Evolutionary conservation across 2,329 filamentous ascomycete genomes (phyloP), one percentile per base, ranked within the genome.

Genomic region (Talaromyces rugulosus): DNA sequence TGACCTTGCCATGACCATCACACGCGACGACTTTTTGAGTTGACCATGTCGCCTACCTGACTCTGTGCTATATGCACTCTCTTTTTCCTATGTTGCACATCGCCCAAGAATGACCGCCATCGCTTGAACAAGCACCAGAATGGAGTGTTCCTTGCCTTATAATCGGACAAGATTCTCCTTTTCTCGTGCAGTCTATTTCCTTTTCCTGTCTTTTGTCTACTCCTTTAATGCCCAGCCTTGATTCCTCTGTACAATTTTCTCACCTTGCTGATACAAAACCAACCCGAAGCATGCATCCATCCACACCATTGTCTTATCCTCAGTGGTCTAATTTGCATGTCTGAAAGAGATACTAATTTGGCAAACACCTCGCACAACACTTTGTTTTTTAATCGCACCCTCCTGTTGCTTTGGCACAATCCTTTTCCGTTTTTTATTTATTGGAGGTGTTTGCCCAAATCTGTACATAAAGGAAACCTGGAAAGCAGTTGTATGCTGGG

Each of bases 41-140:
- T 56, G 40, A 61, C 34, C 36, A 42, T 28, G 28, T 54, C 52
- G 56, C 54, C 30, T 31, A 31, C 30, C 50, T 47, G 44, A 47
- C 44, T 47, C n/a, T 47, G 44, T 47, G 44, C 42, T 36, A 53
- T 31, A 36, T 27, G 50, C 58, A 60, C 58, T 18, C 44, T 14
- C 14, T 47, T 44, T 62, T 62, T 62, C 56, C 60, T 62, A 62
- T 62, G 60, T 62, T 51, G 58, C 40, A 52, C 53, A 55, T 12
- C 31, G 36, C 50, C 58, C 56, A 62, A 56, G 44, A 51, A 28
- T 18, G 23, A 51, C 36, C 59, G 50, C 18, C 36, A 42, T 52
- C 44, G 31, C 47, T 50, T 36, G 28, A 34, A 9, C 23, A 33
- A 51, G 31, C 56, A 33, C 50, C 50, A 16, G 28, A 53, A 14